A percentile compares a stretch with the other conserved stretches of the same genome.
Evolutionary conservation across 129 eudicot species (phyloP).

Genomic region (Pulicaria dysenterica): DNA sequence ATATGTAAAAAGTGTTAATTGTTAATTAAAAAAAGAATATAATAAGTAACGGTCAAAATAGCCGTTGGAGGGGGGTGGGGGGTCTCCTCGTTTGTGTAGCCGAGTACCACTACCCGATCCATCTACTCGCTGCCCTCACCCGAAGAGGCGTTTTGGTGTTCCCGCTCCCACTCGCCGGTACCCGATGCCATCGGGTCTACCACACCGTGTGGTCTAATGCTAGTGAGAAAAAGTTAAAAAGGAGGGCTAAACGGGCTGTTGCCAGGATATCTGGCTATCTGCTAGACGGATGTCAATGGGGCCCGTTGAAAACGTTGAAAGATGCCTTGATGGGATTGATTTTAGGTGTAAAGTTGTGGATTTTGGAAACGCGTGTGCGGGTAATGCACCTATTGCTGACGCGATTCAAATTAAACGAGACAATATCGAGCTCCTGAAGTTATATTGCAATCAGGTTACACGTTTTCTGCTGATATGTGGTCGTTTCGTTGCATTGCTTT

Average conservation of each 20-base stretch:
- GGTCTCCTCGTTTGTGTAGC: too few species aligned
- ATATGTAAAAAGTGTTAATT: too few species aligned
- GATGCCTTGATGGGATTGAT: constrained; percentile 79
- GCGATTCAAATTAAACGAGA: constrained; percentile 98
- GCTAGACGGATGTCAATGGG: constrained; percentile 64
- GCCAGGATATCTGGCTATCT: constrained; percentile 76
- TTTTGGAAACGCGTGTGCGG: constrained; percentile 98
- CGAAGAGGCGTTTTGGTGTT: too few species aligned
- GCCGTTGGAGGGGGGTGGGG: too few species aligned
- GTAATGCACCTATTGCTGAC: constrained; percentile 59
- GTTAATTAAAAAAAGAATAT: too few species aligned
- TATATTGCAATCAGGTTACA: constrained; percentile 74
- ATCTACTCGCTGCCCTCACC: too few species aligned
- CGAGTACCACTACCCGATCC: too few species aligned
- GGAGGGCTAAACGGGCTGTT: constrained; percentile 89
- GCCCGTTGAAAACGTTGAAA: constrained; percentile 48
- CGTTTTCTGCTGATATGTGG: constrained; percentile 90
- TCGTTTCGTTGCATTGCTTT: constrained; percentile 96
- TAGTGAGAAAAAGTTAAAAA: constrained; percentile 82
- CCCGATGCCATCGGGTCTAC: too few species aligned
- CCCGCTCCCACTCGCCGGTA: too few species aligned
- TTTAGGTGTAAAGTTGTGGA: constrained; percentile 90
- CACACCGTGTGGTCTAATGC: too few species aligned
- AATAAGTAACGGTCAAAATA: too few species aligned
- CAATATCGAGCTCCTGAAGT: constrained; percentile 98